phyloP scores from a whole-genome alignment of 441 rosid genomes.

The Populus hybrid region DNA sequence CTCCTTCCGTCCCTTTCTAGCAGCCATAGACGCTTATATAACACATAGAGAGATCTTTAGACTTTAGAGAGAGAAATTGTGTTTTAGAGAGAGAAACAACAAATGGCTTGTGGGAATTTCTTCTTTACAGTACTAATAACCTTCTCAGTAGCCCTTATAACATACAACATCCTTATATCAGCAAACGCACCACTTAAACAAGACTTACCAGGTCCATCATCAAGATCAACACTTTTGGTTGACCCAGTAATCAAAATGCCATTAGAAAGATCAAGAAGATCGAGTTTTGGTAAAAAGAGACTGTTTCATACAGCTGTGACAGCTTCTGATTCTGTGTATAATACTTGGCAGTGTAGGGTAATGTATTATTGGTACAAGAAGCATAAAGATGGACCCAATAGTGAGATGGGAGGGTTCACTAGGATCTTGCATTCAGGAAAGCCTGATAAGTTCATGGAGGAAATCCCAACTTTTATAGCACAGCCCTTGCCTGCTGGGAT shows the following conservation, averaged over 20 bases:
- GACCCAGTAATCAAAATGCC: constrained; percentile 85
- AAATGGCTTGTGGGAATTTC: constrained; percentile 71
- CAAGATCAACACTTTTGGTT: constrained; percentile 25
- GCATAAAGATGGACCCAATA: constrained; percentile 50
- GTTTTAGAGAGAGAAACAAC: not conserved
- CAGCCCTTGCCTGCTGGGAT: constrained; percentile 86
- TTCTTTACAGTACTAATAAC: constrained; percentile 61
- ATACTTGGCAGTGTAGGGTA: constrained; percentile 93
- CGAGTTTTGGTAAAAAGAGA: constrained; percentile 27
- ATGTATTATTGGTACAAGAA: constrained; percentile 97
- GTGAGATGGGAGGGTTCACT: constrained; percentile 93
- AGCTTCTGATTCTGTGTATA: constrained; percentile 87
- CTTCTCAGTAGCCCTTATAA: constrained; percentile 81
- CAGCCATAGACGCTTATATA: not conserved
- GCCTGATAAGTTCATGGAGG: constrained; percentile 76
- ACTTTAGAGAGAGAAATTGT: not conserved
- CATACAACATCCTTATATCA: constrained; percentile 90
- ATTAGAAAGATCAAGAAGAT: constrained; percentile 24
- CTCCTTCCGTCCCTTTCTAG: not conserved
- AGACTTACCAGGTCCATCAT: constrained; percentile 70
- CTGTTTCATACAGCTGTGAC: constrained; percentile 93
- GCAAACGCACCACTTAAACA: constrained; percentile 84
- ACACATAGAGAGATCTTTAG: not conserved
- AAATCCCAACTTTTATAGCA: constrained; percentile 95
- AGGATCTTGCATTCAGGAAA: constrained; percentile 93